Evolutionary conservation across 352 stramenopile species (phyloP), one percentile per base, ranked within the genome.

Genomic region (Aphanomyces euteiches): DNA sequence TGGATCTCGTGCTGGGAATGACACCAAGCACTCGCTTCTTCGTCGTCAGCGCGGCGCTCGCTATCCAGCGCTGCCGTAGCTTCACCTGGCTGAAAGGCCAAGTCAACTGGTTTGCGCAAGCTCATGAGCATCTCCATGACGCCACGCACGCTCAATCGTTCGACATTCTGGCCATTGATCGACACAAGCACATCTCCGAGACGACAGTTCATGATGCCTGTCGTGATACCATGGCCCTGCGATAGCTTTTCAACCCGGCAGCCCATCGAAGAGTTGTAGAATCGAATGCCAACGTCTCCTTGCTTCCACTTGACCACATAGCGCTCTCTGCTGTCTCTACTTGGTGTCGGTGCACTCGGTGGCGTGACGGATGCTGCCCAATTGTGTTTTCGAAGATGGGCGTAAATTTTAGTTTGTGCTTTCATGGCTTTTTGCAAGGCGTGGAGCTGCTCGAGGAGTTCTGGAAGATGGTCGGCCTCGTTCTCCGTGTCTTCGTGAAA

Each of bases 221-320:
- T 89, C 7, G 84, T 90, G 13, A 93, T 80, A 40, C 86, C 86
- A 38, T 92, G 79, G 7, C 82, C 86, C 54, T 93, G 86, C 34
- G 63, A 58, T 8, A 69, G 34, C 19, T 47, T 38, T 17, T 69
- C 63, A 19, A 69, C 38, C 17, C 63, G 63, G 19, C 63, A 69
- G 5, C 63, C 63, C 67, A 91, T 60, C 38, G 90, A 76, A 8
- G 84, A 84, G 65, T 92, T 90, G 67, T 82, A 82, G 48, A 93
- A 72, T 53, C 84, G 90, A 73, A 93, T 93, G 66, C 86, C 86
- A 64, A 85, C 89, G 69, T 93, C 86, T 43, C 86, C 86, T 59
- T 83, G 90, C 17, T 92, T 83, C 84, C 84, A 93, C 70, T 89
- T 89, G 50, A 92, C 84, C 8, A 78, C 80, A 64, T 92, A 93